A percentile compares a stretch with the other conserved stretches of the same genome.
Evolutionary conservation across 2,329 filamentous ascomycete genomes (phyloP).

Genomic region (Fusarium subtropicale): DNA sequence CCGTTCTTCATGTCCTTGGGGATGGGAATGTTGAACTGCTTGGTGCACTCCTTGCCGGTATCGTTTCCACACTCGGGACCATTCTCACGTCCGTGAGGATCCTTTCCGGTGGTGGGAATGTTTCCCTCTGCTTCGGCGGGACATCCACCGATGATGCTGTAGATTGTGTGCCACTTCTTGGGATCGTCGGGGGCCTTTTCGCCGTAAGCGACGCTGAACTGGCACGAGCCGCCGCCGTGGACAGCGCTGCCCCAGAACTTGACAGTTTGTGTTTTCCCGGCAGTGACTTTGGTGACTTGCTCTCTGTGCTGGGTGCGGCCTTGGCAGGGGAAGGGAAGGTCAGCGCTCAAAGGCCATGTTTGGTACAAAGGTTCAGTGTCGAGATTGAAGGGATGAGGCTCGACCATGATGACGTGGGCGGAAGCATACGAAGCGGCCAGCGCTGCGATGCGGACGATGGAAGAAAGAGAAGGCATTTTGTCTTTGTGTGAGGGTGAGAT

Average conservation of each 20-base stretch:
- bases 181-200: slow-evolving; percentile 34
- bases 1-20: slow-evolving; percentile 50
- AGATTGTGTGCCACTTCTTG: slow-evolving; percentile 42
- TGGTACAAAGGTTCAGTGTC: slow-evolving; percentile 43
- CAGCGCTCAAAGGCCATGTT: slow-evolving; percentile 34
- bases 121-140: slow-evolving; percentile 44
- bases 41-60: slow-evolving; percentile 40
- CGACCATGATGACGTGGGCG: slow-evolving; percentile 45
- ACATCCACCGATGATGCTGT: slow-evolving; percentile 44
- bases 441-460: slow-evolving; percentile 2
- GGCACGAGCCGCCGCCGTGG: slow-evolving; percentile 46
- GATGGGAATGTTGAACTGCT: slow-evolving; percentile 44
- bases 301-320: slow-evolving; percentile 37
- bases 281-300: slow-evolving; percentile 40
- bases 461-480: slow-evolving; percentile 16
- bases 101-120: slow-evolving; percentile 4
- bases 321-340: slow-evolving; percentile 44
- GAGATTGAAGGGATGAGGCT: slow-evolving; percentile 48
- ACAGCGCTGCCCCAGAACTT: slow-evolving; percentile 48
- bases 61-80: slow-evolving; percentile 42
- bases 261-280: slow-evolving; percentile 39
- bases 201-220: slow-evolving; percentile 45
- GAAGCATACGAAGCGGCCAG: slow-evolving; percentile 6
- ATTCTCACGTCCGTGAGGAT: slow-evolving; percentile 38
- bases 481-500: background rate